Percentiles rank a stretch among this genome's conserved stretches.
Conservation (phyloP, 257 asterid species). For the Solanum tarapatanum region DNA sequence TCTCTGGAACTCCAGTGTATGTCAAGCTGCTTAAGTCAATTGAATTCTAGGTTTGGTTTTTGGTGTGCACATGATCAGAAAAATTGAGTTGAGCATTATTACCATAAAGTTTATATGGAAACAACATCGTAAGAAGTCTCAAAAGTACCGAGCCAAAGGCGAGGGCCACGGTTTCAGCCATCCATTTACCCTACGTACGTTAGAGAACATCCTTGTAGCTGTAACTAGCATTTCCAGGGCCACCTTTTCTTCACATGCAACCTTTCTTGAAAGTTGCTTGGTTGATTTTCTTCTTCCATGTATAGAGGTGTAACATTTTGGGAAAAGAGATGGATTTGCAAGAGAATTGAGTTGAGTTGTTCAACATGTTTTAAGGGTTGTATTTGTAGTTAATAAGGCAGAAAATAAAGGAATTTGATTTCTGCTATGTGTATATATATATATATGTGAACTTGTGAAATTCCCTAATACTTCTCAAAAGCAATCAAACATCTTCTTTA, state of each 20-base stretch:
- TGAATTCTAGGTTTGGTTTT: neutral
- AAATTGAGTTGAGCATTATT: conserved; percentile 48
- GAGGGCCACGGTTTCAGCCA: conserved; percentile 54
- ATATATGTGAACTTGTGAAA: neutral
- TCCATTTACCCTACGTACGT: conserved; percentile 91
- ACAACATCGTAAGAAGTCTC: conserved; percentile 55
- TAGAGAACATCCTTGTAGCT: conserved; percentile 66
- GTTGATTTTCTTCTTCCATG: neutral
- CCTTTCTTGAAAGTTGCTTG: conserved; percentile 32
- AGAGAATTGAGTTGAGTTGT: neutral
- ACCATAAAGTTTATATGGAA: conserved; percentile 41
- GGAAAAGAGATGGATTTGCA: neutral
- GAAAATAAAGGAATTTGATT: neutral
- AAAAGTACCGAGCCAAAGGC: conserved; percentile 75
- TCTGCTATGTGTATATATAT: neutral
- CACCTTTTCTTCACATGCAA: conserved; percentile 79
- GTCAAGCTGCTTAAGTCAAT: neutral
- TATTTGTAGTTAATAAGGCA: neutral
- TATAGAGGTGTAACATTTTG: neutral
- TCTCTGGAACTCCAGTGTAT: neutral
- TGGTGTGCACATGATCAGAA: conserved; percentile 23
- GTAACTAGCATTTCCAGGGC: conserved; percentile 63
- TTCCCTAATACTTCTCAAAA: neutral
- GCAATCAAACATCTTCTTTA: neutral
- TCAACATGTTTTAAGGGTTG: neutral